phyloP scores from a whole-genome alignment of 768 basidiomycete species.

The Agrocybe praecox region DNA sequence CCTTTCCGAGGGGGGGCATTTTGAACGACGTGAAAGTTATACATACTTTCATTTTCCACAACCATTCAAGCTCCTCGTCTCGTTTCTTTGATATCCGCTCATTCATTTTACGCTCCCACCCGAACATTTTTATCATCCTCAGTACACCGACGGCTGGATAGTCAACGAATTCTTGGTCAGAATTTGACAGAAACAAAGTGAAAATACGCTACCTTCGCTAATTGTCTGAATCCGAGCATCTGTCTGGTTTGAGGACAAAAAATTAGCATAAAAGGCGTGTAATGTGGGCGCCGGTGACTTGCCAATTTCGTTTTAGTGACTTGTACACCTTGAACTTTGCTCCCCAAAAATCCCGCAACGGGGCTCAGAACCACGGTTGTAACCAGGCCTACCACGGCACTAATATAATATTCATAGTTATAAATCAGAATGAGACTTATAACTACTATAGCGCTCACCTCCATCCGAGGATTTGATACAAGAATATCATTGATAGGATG shows the following conservation, averaged over 20 bases:
- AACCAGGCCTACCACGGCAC: constrained; percentile 43
- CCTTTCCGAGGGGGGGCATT: neutral
- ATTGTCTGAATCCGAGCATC: constrained; percentile 65
- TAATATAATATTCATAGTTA: neutral
- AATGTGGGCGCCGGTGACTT: neutral
- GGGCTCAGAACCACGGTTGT: constrained; percentile 56
- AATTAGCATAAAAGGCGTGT: neutral
- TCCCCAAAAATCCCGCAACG: constrained; percentile 57
- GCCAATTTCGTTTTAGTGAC: constrained; percentile 42
- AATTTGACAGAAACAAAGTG: neutral
- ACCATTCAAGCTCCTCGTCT: constrained; percentile 58
- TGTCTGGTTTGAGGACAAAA: constrained; percentile 16
- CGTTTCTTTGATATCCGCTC: constrained; percentile 54
- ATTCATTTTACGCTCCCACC: constrained; percentile 61
- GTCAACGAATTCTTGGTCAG: neutral
- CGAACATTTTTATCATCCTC: constrained; percentile 78
- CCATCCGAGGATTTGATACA: constrained; percentile 49
- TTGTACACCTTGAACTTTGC: constrained; percentile 47
- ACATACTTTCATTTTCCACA: constrained; percentile 44
- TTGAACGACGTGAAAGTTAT: neutral
- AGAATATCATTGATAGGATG: constrained; percentile 39
- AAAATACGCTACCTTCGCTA: constrained; percentile 51
- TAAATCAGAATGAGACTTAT: neutral
- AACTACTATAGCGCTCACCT: constrained; percentile 28
- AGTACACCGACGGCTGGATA: constrained; percentile 49